Conservation (phyloP, 2,329 filamentous ascomycete species). For the Ophiostoma populinum region DNA sequence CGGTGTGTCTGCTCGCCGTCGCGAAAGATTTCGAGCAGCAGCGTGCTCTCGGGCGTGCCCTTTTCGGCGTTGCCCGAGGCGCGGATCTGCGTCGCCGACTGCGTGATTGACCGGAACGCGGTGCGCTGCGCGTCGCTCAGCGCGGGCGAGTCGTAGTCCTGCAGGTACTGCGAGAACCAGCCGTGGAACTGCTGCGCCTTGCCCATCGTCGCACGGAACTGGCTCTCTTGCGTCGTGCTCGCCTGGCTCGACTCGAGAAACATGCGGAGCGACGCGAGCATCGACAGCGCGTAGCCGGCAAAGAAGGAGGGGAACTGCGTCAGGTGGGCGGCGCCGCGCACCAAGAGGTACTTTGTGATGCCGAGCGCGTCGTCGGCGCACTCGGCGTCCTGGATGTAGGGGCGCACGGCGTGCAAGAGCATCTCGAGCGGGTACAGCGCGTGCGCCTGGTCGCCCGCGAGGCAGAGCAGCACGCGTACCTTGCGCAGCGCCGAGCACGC, state of each 20-base stretch:
- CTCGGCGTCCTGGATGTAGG: slow-evolving; percentile 64
- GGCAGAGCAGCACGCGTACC: slow-evolving; percentile 60
- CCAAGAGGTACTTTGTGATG: slow-evolving; percentile 68
- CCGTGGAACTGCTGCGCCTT: slow-evolving; percentile 59
- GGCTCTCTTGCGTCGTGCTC: slow-evolving; percentile 69
- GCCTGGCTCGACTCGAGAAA: slow-evolving; percentile 61
- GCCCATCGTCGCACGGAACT: slow-evolving; percentile 59
- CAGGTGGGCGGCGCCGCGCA: slow-evolving; percentile 49
- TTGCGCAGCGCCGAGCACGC: slow-evolving; percentile 77
- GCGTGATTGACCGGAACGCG: slow-evolving; percentile 50
- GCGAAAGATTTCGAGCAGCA: slow-evolving; percentile 63
- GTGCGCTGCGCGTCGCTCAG: slow-evolving; percentile 32
- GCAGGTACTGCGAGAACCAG: slow-evolving; percentile 61
- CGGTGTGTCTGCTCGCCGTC: slow-evolving; percentile 46
- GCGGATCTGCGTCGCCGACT: slow-evolving; percentile 49
- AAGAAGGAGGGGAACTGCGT: slow-evolving; percentile 53
- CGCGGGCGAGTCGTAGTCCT: slow-evolving; percentile 36
- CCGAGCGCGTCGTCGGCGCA: slow-evolving; percentile 85
- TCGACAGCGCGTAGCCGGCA: slow-evolving; percentile 63
- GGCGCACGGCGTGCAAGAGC: slow-evolving; percentile 63
- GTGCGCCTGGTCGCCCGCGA: slow-evolving; percentile 58
- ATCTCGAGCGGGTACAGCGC: slow-evolving; percentile 77
- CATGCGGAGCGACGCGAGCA: slow-evolving; percentile 58
- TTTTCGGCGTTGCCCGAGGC: slow-evolving; percentile 51
- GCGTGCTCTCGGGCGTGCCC: slow-evolving; percentile 57